These are phyloP conservation scores for Neurospora sp. DNA, from an alignment of 495 filamentous ascomycete species.

Conservation along the genomic window DNA sequence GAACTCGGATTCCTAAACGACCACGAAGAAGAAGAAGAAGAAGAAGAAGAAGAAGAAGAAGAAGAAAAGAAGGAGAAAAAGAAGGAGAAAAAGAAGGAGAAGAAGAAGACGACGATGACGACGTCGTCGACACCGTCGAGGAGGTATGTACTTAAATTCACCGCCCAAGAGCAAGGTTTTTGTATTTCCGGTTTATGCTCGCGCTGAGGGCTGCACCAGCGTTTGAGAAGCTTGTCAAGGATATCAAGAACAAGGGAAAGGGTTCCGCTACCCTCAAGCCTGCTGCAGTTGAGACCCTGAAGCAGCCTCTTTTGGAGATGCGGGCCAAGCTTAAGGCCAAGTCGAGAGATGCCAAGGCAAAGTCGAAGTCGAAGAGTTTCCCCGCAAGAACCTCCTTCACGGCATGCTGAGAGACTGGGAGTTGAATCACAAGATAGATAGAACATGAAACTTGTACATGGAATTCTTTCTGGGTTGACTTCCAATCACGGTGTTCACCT, in stretches of 20 bases:
- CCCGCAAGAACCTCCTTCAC: slow-evolving; percentile 78
- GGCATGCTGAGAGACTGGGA: slow-evolving; percentile 94
- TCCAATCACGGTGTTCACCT: neutral
- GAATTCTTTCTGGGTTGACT: neutral
- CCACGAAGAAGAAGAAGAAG: too few relatives aligned
- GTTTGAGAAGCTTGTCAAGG: slow-evolving; percentile 3
- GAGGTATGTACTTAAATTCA: too few relatives aligned
- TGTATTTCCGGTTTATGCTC: too few relatives aligned
- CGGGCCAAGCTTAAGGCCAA: neutral
- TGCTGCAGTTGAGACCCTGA: slow-evolving; percentile 8
- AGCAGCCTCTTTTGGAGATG: neutral
- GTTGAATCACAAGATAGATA: slow-evolving; percentile 42
- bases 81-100: too few relatives aligned
- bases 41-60: too few relatives aligned
- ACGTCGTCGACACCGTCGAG: too few relatives aligned
- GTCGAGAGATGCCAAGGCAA: neutral
- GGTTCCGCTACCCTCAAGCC: neutral
- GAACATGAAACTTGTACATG: neutral
- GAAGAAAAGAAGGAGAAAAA: too few relatives aligned
- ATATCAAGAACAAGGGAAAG: slow-evolving; percentile 1
- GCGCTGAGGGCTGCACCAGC: slow-evolving; percentile 2
- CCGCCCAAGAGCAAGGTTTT: too few relatives aligned
- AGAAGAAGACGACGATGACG: too few relatives aligned
- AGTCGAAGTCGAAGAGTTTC: slow-evolving; percentile 40
- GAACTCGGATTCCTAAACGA: too few relatives aligned